Evolutionary conservation across 352 stramenopile species (phyloP), one percentile per base, ranked within the genome.

Genomic region (Pythium aristosporum): DNA sequence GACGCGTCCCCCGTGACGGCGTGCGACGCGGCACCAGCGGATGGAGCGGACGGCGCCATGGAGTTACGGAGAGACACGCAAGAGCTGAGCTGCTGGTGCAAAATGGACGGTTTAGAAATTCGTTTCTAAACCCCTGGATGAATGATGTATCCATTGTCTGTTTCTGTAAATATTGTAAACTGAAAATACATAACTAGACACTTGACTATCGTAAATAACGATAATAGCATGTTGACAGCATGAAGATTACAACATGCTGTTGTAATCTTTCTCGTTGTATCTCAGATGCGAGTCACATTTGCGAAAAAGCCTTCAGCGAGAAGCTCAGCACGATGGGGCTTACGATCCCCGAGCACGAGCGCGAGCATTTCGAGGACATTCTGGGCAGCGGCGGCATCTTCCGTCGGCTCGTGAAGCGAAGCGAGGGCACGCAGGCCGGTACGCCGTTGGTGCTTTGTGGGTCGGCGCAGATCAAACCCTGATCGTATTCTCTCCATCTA

Each of bases 321-420:
- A 21, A 5, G 10, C 16, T 60, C 16, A 1, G 10, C 16, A 60
- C 16, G 0, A 73, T 69, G 67, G 50, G 49, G 8, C 39, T 73
- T 11, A 30, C 39, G 49, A 69, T 69, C 37, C 67, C 67, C 1
- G 77, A 81, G 60, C 60, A 71, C 15, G 81, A 87, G 61, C 72
- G 76, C 54, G 74, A 77, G 44, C 77, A 64, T 20, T 94, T 91
- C 63, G 81, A 90, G 52, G 85, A 94, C 69, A 60, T 94, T 16
- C 66, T 94, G 65, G 81, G 85, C 67, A 94, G 79, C 52, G 82
- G 85, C 53, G 85, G 82, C 57, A 89, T 94, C 66, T 88, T 88
- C 67, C 84, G 83, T 66, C 88, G 87, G 65, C 71, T 82, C 57
- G 43, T 92, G 39, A 75, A 49, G 34, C 46, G 68, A 5, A 86